phyloP scores from a whole-genome alignment of 352 stramenopile species.

The Achlya hypogyna region DNA sequence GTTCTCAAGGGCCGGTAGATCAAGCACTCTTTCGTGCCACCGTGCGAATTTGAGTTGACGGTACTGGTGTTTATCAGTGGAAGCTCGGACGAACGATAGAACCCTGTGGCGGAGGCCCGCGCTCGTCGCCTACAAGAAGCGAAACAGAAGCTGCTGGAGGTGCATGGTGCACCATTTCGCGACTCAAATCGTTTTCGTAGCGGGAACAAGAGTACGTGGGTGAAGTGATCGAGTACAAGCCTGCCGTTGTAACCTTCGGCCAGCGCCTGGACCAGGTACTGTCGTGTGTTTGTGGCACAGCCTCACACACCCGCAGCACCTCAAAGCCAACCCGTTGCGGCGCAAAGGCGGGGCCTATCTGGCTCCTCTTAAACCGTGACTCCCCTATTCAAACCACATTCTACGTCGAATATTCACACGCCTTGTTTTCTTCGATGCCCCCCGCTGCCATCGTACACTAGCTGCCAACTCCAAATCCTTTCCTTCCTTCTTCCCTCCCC shows the following conservation, averaged over 20 bases:
- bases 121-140: not conserved
- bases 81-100: not conserved
- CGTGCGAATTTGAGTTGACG: conserved; percentile 12
- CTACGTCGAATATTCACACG: too few species aligned
- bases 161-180: not conserved
- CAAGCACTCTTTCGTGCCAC: not conserved
- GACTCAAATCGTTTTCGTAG: not conserved
- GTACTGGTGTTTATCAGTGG: not conserved
- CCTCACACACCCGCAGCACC: not conserved
- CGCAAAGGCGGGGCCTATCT: not conserved
- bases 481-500: too few species aligned
- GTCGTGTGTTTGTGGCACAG: not conserved
- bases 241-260: not conserved
- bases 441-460: too few species aligned
- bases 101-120: conserved; percentile 7
- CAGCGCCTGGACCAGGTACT: conserved; percentile 11
- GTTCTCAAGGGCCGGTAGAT: not conserved
- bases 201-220: conserved; percentile 4
- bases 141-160: not conserved
- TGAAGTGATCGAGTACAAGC: conserved; percentile 4
- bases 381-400: too few species aligned
- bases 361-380: not conserved
- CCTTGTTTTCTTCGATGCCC: too few species aligned
- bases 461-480: too few species aligned
- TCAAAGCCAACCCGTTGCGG: not conserved